Evolutionary conservation across 176 grass and related monocot genomes (phyloP), one percentile per base, ranked within the genome.

Genomic region (Puya raimondii): DNA sequence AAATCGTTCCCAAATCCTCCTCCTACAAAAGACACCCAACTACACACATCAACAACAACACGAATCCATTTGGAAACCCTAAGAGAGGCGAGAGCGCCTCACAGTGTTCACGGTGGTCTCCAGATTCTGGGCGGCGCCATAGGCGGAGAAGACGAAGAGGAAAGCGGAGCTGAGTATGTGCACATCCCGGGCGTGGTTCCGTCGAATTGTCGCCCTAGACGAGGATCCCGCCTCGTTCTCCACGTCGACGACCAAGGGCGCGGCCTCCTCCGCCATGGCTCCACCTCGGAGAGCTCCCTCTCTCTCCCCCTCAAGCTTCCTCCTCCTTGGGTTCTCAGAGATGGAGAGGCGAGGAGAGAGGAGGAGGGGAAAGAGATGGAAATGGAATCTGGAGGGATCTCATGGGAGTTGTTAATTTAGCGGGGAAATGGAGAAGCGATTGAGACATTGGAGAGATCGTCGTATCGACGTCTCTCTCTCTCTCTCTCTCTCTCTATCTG

Each of bases 111-210:
- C 77, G 18, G 77, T 86, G 89, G 71, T 92, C 80, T 97, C 54
- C 47, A 97, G 79, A 69, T 97, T 97, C 89, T 97, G 84, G 22
- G 82, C 80, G 23, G 94, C 89, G 70, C 72, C 23, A 69, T 88
- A 93, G 17, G 89, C 89, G 42, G 84, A 92, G 89, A 97, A 97
- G 71, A 93, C 63, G 80, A 90, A 92, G 21, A 97, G 63, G 94
- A 97, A 97, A 10, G 94, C 94, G 0, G 76, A 70, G 49, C 81
- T 90, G 71, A 97, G 89, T 57, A 92, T 64, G 70, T 86, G 89
- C 64, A 81, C 65, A 50, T 92, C 89, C 49, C 76, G 66, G 2
- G 82, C 83, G 77, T 87, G 84, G 69, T 78, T 89, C 67, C 59
- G 58, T 25, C 29, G 64, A 9, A 29, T 53, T 49, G 27, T 70